Conservation (phyloP, 495 filamentous ascomycete species). For the Hyaloscypha hepaticicola region DNA sequence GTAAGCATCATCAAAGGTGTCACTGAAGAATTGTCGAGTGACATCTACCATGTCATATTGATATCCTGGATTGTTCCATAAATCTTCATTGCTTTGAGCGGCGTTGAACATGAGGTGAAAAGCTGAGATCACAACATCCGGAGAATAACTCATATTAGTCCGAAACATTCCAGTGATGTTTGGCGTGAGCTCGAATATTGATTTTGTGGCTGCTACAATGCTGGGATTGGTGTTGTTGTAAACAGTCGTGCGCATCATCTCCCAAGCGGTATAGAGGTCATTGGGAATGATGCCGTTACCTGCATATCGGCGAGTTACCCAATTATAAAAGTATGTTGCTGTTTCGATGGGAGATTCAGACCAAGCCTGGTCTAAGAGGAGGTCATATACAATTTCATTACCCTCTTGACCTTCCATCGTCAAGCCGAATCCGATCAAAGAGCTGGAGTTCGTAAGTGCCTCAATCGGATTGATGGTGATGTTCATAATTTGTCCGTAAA, state of each 20-base stretch:
- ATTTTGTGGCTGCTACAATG: slow-evolving; percentile 44
- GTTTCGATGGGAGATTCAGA: slow-evolving; percentile 44
- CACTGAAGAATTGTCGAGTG: slow-evolving; percentile 50
- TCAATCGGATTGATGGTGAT: slow-evolving; percentile 47
- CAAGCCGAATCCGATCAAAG: slow-evolving; percentile 47
- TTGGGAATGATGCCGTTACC: slow-evolving; percentile 36
- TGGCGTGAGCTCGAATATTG: slow-evolving; percentile 47
- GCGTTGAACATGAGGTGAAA: slow-evolving; percentile 45
- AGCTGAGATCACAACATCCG: slow-evolving; percentile 38
- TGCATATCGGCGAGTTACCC: slow-evolving; percentile 46
- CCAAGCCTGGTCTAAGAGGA: slow-evolving; percentile 54
- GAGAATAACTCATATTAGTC: slow-evolving; percentile 47
- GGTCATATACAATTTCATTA: slow-evolving; percentile 55
- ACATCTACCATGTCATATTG: slow-evolving; percentile 52
- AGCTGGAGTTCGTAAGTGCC: slow-evolving; percentile 39
- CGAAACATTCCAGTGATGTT: slow-evolving; percentile 38
- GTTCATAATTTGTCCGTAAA: slow-evolving; percentile 53
- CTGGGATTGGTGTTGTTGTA: slow-evolving; percentile 53
- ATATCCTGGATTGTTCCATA: slow-evolving; percentile 49
- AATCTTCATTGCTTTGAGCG: slow-evolving; percentile 26
- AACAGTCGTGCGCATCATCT: slow-evolving; percentile 45
- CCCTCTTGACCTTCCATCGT: slow-evolving; percentile 54
- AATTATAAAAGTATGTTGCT: slow-evolving; percentile 45
- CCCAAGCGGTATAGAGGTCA: slow-evolving; percentile 47
- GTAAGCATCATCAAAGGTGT: slow-evolving; percentile 46